Evolutionary conservation across 2,329 filamentous ascomycete genomes (phyloP), one percentile per base, ranked within the genome.

Genomic region (Pyrenophora seminiperda): DNA sequence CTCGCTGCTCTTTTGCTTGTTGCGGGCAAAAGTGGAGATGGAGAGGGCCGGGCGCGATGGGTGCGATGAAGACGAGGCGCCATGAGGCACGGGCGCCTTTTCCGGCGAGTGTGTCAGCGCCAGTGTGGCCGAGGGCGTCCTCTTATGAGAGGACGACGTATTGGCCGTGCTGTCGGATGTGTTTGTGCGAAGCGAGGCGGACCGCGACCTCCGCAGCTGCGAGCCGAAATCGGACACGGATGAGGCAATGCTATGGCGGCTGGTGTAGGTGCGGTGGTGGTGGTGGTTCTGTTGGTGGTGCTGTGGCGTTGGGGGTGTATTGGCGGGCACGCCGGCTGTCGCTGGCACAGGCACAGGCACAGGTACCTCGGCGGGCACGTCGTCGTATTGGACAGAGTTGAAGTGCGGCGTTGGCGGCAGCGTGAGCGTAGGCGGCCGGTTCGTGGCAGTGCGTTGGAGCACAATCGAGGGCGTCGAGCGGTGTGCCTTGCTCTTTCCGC

Each of bases 131-230:
- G 70, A 72, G 44, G 67, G 65, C 41, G 61, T 61, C 65, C 65
- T 66, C 63, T 53, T 65, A 49, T 71, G 66, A 53, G 67, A 70
- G 54, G 67, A 67, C 49, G 65, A 67, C 37, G 67, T 56, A 54
- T 48, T 56, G 30, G 56, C 50, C 41, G 68, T 61, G 58, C 52
- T 50, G 53, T 47, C 38, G 36, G 65, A 67, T 40, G 62, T 66
- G 56, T 65, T 73, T 41, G 73, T 74, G 51, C 74, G 73, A 20
- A 77, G 65, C n/a, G 73, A 76, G 49, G 73, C 70, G 43, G 68
- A 65, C 49, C 76, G 66, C 32, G 70, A 67, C 27, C 74, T 61
- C 22, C 74, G 71, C 54, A 77, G 57, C 53, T 65, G 68, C 47
- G 71, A 62, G 56, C 73, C 67, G 54, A 75, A 54, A 52, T 75